Evolutionary conservation across 805 yeast species (phyloP).

Genomic region (Ogataea methylovora): DNA sequence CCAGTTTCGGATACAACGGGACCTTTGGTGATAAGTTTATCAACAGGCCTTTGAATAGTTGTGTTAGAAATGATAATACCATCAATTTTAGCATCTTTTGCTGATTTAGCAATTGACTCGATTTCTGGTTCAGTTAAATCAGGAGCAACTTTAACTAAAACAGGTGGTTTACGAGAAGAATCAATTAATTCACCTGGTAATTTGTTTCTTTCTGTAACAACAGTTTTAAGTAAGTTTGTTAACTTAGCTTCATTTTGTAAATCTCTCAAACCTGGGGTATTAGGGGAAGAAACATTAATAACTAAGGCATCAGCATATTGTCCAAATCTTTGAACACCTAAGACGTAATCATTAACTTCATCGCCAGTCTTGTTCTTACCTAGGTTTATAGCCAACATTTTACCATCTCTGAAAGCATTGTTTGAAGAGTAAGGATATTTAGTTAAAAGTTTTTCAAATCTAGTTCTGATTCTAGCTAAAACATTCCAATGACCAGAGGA

Average conservation of each 20-base stretch:
- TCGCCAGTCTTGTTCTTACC: constrained; percentile 94
- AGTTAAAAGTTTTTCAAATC: constrained; percentile 41
- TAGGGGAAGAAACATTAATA: constrained; percentile 89
- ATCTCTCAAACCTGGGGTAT: constrained; percentile 90
- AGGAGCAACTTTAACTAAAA: constrained; percentile 89
- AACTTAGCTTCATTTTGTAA: constrained; percentile 74
- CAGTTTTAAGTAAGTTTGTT: constrained; percentile 55
- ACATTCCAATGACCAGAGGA: constrained; percentile 82
- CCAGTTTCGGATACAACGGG: constrained; percentile 55
- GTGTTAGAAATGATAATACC: constrained; percentile 93
- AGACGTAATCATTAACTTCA: constrained; percentile 77
- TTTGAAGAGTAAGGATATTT: constrained; percentile 13
- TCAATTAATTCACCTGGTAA: constrained; percentile 35
- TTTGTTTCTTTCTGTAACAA: constrained; percentile 60
- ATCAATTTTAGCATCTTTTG: constrained; percentile 70
- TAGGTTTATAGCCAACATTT: constrained; percentile 71
- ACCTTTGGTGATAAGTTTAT: constrained; percentile 41
- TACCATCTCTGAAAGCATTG: constrained; percentile 50
- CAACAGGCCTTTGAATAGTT: constrained; percentile 72
- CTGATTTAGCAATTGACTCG: constrained; percentile 73
- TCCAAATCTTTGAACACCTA: constrained; percentile 79
- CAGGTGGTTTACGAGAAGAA: constrained; percentile 51
- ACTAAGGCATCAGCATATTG: constrained; percentile 83
- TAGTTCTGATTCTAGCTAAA: constrained; percentile 53
- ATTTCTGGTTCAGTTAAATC: constrained; percentile 80